phyloP scores from a whole-genome alignment of 1,139 yeast genomes.

The Geotrichum candidum region DNA sequence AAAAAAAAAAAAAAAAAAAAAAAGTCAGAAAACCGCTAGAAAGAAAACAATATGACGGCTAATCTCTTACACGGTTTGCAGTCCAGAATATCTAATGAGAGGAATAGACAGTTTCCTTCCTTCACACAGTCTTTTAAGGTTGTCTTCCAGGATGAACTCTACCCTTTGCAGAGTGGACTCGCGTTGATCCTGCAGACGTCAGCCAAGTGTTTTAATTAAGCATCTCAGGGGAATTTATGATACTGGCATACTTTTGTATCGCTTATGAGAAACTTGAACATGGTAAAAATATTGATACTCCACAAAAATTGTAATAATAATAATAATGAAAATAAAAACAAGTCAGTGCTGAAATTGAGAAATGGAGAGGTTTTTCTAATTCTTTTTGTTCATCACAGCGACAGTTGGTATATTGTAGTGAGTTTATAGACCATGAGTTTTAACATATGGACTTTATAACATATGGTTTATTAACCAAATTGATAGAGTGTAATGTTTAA shows the following conservation, averaged over 20 bases:
- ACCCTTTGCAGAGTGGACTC: background rate
- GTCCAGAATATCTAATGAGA: background rate
- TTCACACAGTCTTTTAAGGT: background rate
- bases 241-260: conserved; percentile 1
- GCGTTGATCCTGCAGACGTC: background rate
- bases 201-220: background rate
- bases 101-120: background rate
- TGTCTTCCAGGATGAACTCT: conserved; percentile 2
- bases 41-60: background rate
- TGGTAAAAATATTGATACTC: background rate
- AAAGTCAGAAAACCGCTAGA: too few relatives aligned
- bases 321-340: background rate
- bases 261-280: conserved; percentile 1
- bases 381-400: too few relatives aligned
- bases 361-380: too few relatives aligned
- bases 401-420: too few relatives aligned
- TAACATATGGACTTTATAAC: background rate
- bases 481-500: background rate
- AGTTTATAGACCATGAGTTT: too few relatives aligned
- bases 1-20: too few relatives aligned
- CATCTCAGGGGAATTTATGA: background rate
- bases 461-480: background rate
- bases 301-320: too few relatives aligned
- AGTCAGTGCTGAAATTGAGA: background rate
- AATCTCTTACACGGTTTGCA: background rate